A percentile compares a stretch with the other conserved stretches of the same genome.
Evolutionary conservation across 2,329 filamentous ascomycete genomes (phyloP).

Genomic region (Pyricularia pennisetigena): DNA sequence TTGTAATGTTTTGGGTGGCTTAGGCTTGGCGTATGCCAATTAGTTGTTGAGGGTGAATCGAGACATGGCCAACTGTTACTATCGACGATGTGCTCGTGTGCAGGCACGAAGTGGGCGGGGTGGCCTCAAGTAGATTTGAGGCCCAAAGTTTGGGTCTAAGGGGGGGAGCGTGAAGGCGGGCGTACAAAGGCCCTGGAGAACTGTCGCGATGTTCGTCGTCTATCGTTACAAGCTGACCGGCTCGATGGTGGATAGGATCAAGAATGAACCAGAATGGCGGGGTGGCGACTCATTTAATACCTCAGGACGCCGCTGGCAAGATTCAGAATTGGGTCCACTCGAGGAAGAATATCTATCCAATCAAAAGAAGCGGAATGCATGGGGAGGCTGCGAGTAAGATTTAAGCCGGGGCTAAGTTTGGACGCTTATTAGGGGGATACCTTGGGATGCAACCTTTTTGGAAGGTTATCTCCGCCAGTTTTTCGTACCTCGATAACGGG

Average conservation of each 20-base stretch:
- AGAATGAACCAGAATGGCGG: conserved; percentile 1
- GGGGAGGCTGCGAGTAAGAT: background rate
- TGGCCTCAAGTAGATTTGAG: conserved; percentile 4
- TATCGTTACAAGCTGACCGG: background rate
- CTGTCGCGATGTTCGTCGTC: background rate
- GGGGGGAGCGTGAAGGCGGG: background rate
- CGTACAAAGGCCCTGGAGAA: background rate
- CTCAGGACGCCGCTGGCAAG: background rate
- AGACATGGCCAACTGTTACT: conserved; percentile 4
- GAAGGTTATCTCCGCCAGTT: background rate
- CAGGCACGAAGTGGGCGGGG: background rate
- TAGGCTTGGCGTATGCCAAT: background rate
- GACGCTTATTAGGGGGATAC: background rate
- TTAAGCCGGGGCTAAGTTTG: background rate
- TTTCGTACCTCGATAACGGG: background rate
- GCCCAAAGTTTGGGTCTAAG: conserved; percentile 3
- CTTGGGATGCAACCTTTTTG: background rate
- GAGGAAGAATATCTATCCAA: background rate
- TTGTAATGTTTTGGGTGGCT: background rate
- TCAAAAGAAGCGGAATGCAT: background rate
- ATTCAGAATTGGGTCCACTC: background rate
- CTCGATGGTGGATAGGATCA: background rate
- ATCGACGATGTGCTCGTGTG: conserved; percentile 1
- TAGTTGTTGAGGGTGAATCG: background rate
- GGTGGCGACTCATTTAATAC: conserved; percentile 1